phyloP scores from a whole-genome alignment of 805 yeast species.

The Candida peoriensis region DNA sequence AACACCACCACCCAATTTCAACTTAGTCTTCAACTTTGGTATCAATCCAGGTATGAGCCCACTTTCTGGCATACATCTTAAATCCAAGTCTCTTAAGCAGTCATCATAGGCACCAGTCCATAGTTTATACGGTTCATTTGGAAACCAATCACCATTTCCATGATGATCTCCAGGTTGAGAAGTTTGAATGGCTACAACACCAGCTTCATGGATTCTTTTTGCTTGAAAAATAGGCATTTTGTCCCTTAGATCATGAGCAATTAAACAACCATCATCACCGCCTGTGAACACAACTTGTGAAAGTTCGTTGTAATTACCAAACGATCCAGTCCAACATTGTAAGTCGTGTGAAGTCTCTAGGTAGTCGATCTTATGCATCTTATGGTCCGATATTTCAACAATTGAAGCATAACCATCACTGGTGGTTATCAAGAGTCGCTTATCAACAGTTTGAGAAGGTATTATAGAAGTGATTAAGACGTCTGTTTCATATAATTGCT shows the following conservation, averaged over 20 bases:
- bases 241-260: slow-evolving; percentile 63
- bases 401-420: slow-evolving; percentile 61
- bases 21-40: slow-evolving; percentile 41
- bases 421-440: slow-evolving; percentile 47
- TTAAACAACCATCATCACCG: slow-evolving; percentile 79
- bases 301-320: slow-evolving; percentile 51
- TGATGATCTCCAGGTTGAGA: slow-evolving; percentile 34
- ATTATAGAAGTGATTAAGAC: slow-evolving; percentile 60
- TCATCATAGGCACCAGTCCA: slow-evolving; percentile 97
- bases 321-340: slow-evolving; percentile 87
- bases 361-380: slow-evolving; percentile 21
- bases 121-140: slow-evolving; percentile 38
- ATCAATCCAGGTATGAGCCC: slow-evolving; percentile 41
- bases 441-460: slow-evolving; percentile 41
- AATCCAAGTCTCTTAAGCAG: slow-evolving; percentile 59
- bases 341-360: slow-evolving; percentile 46
- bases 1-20: slow-evolving; percentile 85
- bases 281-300: slow-evolving; percentile 69
- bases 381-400: slow-evolving; percentile 15
- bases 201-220: slow-evolving; percentile 75
- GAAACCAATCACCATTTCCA: slow-evolving; percentile 37
- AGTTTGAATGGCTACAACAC: slow-evolving; percentile 77
- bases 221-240: slow-evolving; percentile 30
- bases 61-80: slow-evolving; percentile 45
- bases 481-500: slow-evolving; percentile 43